Base-by-base conservation (phyloP, 805 yeast species). In the Cyberlindnera veronae region DNA sequence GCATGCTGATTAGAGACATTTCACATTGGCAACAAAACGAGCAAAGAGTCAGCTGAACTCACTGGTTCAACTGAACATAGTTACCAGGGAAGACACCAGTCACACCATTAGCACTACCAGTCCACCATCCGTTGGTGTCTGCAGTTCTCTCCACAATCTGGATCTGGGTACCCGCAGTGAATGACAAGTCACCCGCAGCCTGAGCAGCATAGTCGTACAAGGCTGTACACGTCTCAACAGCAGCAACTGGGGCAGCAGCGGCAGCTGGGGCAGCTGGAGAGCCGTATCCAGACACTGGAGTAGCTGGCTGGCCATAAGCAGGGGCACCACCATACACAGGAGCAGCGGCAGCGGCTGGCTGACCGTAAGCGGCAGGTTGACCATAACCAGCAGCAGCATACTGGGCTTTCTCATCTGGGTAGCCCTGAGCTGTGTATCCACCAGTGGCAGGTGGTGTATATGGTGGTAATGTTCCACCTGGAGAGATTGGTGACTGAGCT, bases 101-200 rank as follows among this genome's bases (percentile, higher is more conserved):
- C 44, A 72, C 82, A 8, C 96, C 97, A 53, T 88, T 86, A 47
- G 75, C 67, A 29, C 72, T 66, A 12, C 99, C 99, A 0, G 96
- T 88, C 99, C 99, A 93, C 99, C 99, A 93, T 6, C 95, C 99
- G 55, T 87, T 88, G 38, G 81, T 74, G 60, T 89, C 96, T 0
- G 77, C 71, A 1, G 95, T 84, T 56, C 87, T 81, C 58, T 88
- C 85, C 3, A 89, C 77, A 44, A 93, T 72, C 53, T 86, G 85
- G 50, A 93, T 90, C 22, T 79, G 74, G 16, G 90, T 84, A 17
- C 98, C 99, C 0, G 95, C 95, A 24, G 80, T 73, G 68, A 93
- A 87, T 15, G 84, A 65, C 57, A 93, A 71, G 59, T 93, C 99
- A 17, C 98, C 98, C 23, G 76, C 85, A 0, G 96, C 93, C 63